A percentile compares a stretch with the other conserved stretches of the same genome.
Evolutionary conservation across 805 yeast species (phyloP).

Genomic region (Priceomyces haplophilus): DNA sequence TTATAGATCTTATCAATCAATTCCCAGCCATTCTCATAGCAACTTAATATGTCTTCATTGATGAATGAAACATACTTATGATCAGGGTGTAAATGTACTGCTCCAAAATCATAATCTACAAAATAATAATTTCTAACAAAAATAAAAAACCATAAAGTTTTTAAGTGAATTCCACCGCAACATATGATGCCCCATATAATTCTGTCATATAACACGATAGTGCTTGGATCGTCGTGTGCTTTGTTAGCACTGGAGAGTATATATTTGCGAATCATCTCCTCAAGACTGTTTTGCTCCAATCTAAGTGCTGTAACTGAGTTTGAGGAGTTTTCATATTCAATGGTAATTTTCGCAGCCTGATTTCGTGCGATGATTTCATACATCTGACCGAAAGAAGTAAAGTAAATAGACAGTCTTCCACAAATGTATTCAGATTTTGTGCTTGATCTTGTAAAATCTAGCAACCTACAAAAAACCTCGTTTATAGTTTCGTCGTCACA

Average conservation of each 20-base stretch:
- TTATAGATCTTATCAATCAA: conserved; percentile 13
- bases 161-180: conserved; percentile 44
- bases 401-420: conserved; percentile 26
- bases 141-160: conserved; percentile 42
- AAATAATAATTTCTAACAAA: conserved; percentile 28
- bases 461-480: conserved; percentile 8
- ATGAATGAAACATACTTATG: conserved; percentile 24
- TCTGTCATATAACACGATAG: conserved; percentile 30
- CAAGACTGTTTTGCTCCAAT: conserved; percentile 12
- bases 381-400: conserved; percentile 18
- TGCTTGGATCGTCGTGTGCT: conserved; percentile 36
- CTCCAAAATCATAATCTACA: conserved; percentile 19
- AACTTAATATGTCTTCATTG: conserved; percentile 10
- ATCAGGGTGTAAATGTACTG: conserved; percentile 22
- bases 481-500: conserved; percentile 7
- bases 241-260: conserved; percentile 31
- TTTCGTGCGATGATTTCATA: conserved; percentile 18
- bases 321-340: conserved; percentile 8
- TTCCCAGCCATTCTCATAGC: conserved; percentile 17
- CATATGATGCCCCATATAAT: conserved; percentile 42
- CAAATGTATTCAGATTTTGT: conserved; percentile 13
- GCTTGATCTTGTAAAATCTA: conserved; percentile 10
- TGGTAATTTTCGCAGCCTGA: conserved; percentile 7
- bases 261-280: conserved; percentile 38
- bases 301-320: conserved; percentile 10